Percentiles rank a stretch among this genome's conserved stretches.
Conservation (phyloP, 805 yeast species). For the Metschnikowia matae region DNA sequence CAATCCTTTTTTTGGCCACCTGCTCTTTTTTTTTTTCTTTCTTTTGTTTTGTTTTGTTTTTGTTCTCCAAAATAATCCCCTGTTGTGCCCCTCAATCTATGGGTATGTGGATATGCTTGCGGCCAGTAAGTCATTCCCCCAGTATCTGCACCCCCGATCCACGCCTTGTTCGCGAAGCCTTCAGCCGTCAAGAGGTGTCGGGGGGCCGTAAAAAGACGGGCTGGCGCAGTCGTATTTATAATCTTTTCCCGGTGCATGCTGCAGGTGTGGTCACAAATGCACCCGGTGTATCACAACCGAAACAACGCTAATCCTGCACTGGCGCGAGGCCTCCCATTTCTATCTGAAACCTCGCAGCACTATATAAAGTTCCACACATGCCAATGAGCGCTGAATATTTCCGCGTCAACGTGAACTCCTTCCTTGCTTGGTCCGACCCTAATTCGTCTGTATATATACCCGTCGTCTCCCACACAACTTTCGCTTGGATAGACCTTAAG, state of each 20-base stretch:
- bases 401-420: background rate
- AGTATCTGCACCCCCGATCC: background rate
- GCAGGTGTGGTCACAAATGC: slow-evolving; percentile 1
- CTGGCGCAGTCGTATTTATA: background rate
- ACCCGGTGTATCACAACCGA: slow-evolving; percentile 1
- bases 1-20: background rate
- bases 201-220: background rate
- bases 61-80: too few relatives aligned
- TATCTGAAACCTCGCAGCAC: slow-evolving; percentile 4
- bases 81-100: too few relatives aligned
- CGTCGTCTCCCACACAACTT: background rate
- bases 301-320: background rate
- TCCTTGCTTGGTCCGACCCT: background rate
- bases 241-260: background rate
- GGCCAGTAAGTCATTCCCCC: background rate
- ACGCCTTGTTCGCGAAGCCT: slow-evolving; percentile 1
- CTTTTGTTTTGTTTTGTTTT: too few relatives aligned
- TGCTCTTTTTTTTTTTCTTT: background rate
- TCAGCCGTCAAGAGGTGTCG: background rate
- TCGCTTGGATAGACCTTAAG: background rate
- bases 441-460: background rate
- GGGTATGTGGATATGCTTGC: too few relatives aligned
- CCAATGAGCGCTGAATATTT: slow-evolving; percentile 1
- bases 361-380: slow-evolving; percentile 3
- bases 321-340: slow-evolving; percentile 1